Evolutionary conservation across 2,329 filamentous ascomycete species (phyloP).

Genomic region (Cladobotryum protrusum): DNA sequence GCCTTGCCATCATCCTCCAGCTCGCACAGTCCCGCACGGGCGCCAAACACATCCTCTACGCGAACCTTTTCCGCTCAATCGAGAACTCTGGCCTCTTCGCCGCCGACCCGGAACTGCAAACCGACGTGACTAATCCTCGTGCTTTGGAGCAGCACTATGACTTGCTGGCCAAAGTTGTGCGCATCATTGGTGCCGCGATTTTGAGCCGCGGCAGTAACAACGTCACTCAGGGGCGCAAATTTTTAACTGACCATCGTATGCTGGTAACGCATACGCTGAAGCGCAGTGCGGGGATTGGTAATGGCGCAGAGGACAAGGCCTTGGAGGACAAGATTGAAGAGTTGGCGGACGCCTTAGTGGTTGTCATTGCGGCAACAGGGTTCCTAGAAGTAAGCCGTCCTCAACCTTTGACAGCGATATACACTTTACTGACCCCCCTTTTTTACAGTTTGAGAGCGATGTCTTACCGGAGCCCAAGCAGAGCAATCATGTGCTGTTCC

Average conservation of each 20-base stretch:
- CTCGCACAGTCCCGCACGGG: slow-evolving; percentile 80
- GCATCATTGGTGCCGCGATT: slow-evolving; percentile 76
- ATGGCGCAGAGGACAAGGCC: slow-evolving; percentile 28
- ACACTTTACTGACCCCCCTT: neutral
- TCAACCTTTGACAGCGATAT: neutral
- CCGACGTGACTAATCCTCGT: slow-evolving; percentile 62
- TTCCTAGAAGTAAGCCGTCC: slow-evolving; percentile 70
- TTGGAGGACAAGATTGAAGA: slow-evolving; percentile 63
- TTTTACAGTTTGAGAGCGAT: slow-evolving; percentile 36
- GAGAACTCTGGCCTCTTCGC: slow-evolving; percentile 79
- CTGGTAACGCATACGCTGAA: slow-evolving; percentile 88
- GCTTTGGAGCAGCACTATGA: slow-evolving; percentile 78
- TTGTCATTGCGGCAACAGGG: slow-evolving; percentile 73
- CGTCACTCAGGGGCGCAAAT: slow-evolving; percentile 69
- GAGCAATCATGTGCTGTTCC: slow-evolving; percentile 33
- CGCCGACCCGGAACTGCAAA: slow-evolving; percentile 86
- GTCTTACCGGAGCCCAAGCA: slow-evolving; percentile 27
- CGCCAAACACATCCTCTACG: slow-evolving; percentile 79
- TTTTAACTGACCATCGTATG: slow-evolving; percentile 75
- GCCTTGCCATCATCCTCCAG: slow-evolving; percentile 75
- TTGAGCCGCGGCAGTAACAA: slow-evolving; percentile 79
- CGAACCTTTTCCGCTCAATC: slow-evolving; percentile 76
- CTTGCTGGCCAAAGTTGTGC: slow-evolving; percentile 71
- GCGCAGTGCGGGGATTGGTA: slow-evolving; percentile 72
- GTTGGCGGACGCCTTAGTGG: slow-evolving; percentile 76